Percentiles rank a stretch among this genome's conserved stretches.
Evolutionary conservation across 2,329 filamentous ascomycete species (phyloP).

Genomic region (Rhynchosporium graminicola): DNA sequence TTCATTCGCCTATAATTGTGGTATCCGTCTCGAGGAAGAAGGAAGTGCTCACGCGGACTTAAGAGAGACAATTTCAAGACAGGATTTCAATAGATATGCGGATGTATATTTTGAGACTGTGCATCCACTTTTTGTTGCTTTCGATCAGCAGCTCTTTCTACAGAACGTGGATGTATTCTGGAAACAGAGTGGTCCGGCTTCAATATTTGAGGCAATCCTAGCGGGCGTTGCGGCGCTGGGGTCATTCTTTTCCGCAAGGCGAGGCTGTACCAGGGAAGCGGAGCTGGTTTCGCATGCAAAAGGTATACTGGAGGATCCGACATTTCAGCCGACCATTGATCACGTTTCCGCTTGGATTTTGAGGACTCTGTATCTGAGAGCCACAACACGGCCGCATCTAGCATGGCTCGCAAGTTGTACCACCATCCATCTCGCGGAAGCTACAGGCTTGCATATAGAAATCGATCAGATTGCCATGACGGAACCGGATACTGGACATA

Average conservation of each 20-base stretch:
- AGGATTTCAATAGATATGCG: slow-evolving; percentile 34
- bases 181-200: slow-evolving; percentile 33
- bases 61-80: slow-evolving; percentile 33
- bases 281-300: slow-evolving; percentile 32
- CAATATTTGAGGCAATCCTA: slow-evolving; percentile 41
- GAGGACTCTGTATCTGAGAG: slow-evolving; percentile 31
- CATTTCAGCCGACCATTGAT: slow-evolving; percentile 30
- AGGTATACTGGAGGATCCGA: slow-evolving; percentile 30
- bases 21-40: slow-evolving; percentile 38
- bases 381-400: slow-evolving; percentile 31
- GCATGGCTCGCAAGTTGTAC: slow-evolving; percentile 34
- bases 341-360: slow-evolving; percentile 31
- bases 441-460: slow-evolving; percentile 33
- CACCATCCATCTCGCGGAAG: slow-evolving; percentile 34
- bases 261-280: slow-evolving; percentile 33
- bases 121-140: slow-evolving; percentile 39
- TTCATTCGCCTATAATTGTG: slow-evolving; percentile 43
- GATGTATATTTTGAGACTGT: slow-evolving; percentile 36
- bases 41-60: slow-evolving; percentile 33
- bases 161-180: slow-evolving; percentile 38
- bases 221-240: slow-evolving; percentile 40
- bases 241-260: slow-evolving; percentile 39
- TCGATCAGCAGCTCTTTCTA: slow-evolving; percentile 36
- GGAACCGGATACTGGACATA: background rate
- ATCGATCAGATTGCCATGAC: slow-evolving; percentile 35